Evolutionary conservation across 805 yeast genomes (phyloP), one percentile per base, ranked within the genome.

Genomic region (Cyberlindnera saturnus): DNA sequence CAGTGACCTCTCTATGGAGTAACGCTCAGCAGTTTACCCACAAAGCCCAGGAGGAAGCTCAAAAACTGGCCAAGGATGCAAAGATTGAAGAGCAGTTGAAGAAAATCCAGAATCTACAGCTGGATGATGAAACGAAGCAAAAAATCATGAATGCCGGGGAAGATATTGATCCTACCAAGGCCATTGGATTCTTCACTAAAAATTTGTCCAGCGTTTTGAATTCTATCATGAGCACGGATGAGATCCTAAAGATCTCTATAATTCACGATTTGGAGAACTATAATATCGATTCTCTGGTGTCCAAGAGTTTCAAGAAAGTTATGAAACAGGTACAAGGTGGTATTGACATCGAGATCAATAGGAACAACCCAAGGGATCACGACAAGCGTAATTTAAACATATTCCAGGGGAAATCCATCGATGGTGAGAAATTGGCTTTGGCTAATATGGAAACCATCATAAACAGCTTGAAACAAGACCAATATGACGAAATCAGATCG

Each of bases 381-480:
- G 64, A 54, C 29, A 51, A 43, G 35, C 60, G 57, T 28, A 76
- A 77, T 39, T 73, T 91, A 54, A 82, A 83, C 48, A 61, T 86
- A 52, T 87, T 89, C 59, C 67, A 73, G 17, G 97, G 97, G 8
- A 83, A 84, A 49, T 56, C 79, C 1, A 75, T 79, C 36, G 95
- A 88, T 61, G 97, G 93, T 13, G 95, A 86, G 56, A 91, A 93
- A 61, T 74, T 93, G 46, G 84, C 95, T 34, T 73, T 77, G 55
- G 98, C 97, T 4, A 90, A 88, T 58, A 72, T 91, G 53, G 96
- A 88, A 28, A 78, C 80, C 42, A 79, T 81, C n/a, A 73, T 82
- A 41, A 76, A 69, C 65, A 64, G 59, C 44, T 67, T 61, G 51
- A 61, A 56, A 23, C 57, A 50, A 16, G 48, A 52, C 13, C 47